phyloP scores from a whole-genome alignment of 345 rosid genomes.

The Bruguiera sexangula region DNA sequence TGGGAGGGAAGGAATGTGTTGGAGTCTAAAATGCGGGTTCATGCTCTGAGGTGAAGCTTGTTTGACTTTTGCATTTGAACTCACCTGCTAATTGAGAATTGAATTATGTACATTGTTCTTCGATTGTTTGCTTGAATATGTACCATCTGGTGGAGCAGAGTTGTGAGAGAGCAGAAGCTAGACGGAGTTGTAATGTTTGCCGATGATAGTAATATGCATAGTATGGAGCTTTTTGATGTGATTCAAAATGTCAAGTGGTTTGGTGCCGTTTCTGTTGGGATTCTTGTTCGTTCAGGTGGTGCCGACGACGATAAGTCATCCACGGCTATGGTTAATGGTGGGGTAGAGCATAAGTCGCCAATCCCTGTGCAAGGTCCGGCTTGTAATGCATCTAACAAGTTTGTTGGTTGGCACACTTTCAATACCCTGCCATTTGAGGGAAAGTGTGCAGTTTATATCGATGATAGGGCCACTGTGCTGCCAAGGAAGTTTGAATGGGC shows the following conservation, averaged over 20 bases:
- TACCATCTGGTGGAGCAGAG: slow-evolving; percentile 45
- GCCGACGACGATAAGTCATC: slow-evolving; percentile 37
- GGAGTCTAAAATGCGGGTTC: slow-evolving; percentile 83
- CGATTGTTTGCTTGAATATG: slow-evolving; percentile 13
- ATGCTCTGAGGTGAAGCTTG: slow-evolving; percentile 56
- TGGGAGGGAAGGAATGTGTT: slow-evolving; percentile 71
- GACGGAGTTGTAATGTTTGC: slow-evolving; percentile 92
- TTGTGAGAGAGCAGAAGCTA: slow-evolving; percentile 76
- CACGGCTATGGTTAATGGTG: slow-evolving; percentile 23
- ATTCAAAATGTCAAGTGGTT: slow-evolving; percentile 90
- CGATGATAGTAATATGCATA: slow-evolving; percentile 95
- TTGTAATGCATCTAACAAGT: slow-evolving; percentile 61
- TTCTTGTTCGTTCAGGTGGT: slow-evolving; percentile 57
- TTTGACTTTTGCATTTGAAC: neutral
- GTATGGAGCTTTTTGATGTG: slow-evolving; percentile 93
- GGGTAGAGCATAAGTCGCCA: slow-evolving; percentile 34
- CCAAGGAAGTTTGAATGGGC: slow-evolving; percentile 93
- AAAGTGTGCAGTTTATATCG: slow-evolving; percentile 62
- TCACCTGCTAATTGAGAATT: neutral
- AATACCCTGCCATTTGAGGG: slow-evolving; percentile 58
- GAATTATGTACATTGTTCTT: neutral
- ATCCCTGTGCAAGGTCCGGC: slow-evolving; percentile 97
- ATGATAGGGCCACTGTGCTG: slow-evolving; percentile 76
- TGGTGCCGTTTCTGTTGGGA: slow-evolving; percentile 82
- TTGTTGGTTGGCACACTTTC: slow-evolving; percentile 90